These are phyloP conservation scores for Lactarius hatsudake DNA, from an alignment of 768 basidiomycete genomes.

Conservation along the genomic window DNA sequence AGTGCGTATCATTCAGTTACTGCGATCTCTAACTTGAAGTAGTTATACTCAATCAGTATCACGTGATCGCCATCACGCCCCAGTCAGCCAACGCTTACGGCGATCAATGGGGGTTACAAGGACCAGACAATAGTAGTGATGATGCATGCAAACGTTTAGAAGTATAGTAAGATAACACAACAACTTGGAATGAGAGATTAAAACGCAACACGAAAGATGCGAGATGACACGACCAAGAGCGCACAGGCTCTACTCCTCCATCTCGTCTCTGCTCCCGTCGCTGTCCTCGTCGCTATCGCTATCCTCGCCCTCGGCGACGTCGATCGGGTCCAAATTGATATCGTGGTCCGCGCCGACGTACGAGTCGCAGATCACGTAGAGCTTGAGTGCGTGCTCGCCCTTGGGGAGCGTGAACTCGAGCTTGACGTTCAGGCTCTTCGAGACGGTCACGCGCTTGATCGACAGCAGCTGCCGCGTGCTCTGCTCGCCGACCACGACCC, in stretches of 20 bases:
- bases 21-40: no score
- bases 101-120: not conserved
- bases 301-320: conserved; percentile 89
- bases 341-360: conserved; percentile 93
- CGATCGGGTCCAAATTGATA: conserved; percentile 75
- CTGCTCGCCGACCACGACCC: conserved; percentile 91
- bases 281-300: conserved; percentile 63
- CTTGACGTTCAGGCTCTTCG: conserved; percentile 69
- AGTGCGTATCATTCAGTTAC: no score
- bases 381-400: conserved; percentile 76
- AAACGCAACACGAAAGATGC: not conserved
- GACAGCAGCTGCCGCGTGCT: conserved; percentile 77
- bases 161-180: not conserved
- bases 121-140: not conserved
- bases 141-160: not conserved
- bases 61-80: no score
- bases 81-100: not conserved
- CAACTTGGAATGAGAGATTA: not conserved
- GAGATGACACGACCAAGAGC: not conserved
- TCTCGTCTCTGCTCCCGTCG: conserved; percentile 60
- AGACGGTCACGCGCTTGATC: conserved; percentile 85
- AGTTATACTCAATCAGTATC: no score
- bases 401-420: conserved; percentile 88
- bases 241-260: conserved; percentile 43
- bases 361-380: conserved; percentile 92